Base-by-base conservation (phyloP, 805 yeast genomes). In the Brettanomyces sp. region DNA sequence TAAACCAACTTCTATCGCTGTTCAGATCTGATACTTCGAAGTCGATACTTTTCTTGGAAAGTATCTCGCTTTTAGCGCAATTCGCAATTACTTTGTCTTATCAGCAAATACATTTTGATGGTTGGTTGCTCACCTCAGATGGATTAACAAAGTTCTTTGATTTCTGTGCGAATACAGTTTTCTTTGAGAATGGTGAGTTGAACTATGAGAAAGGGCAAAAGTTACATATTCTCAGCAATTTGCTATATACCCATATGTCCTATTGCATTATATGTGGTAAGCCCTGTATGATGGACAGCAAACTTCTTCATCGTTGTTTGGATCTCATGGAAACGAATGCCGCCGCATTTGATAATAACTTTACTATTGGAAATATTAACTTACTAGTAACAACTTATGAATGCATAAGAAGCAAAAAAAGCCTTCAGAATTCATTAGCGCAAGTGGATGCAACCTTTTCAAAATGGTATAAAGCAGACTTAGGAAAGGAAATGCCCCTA, bases 221-320 rank as follows among this genome's bases (percentile, higher is more conserved):
- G 23, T 72, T 76, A 50, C 67, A 90, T 42, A 69, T 82, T 3
- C 83, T 85, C 76, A 84, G 83, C 59, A 89, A 83, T 56, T 65
- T 84, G 46, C 74, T 80, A 37, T 63, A 82, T 30, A 80, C 74
- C 1, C 90, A 84, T 55, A 57, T 83, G 42, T 71, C 75, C 28
- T 70, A 75, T 54, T 79, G 88, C 57, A 73, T 81, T 11, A 68
- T 77, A 52, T 72, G 82, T 1, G 89, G 88, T 0, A 64, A 90
- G 52, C 77, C 77, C 74, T 80, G 87, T 55, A 64, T 82, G 12
- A 60, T 83, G 6, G 87, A 82, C 56, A 80, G 74, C 49, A 65
- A 73, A 24, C 65, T 86, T 35, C 59, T 82, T 37, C 78, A 76
- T 47, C 73, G 76, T 47, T 78, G 86, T 49, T 69, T 79, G 9